phyloP scores from a whole-genome alignment of 306 rosid genomes.

The Vigna hirtella region DNA sequence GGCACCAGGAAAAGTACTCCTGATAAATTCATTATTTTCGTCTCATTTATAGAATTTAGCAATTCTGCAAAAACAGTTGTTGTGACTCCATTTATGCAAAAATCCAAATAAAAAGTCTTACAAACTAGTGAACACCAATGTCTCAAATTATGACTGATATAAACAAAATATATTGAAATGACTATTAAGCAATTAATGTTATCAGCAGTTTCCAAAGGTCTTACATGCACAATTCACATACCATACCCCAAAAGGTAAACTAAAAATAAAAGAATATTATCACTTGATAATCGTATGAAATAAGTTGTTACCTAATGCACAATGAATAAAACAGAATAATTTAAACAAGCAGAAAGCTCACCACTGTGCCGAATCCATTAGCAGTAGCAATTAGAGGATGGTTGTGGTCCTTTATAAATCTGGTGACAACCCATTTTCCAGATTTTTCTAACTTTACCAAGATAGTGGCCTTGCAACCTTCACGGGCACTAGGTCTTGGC shows the following conservation, averaged over 20 bases:
- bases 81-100: conserved; percentile 19
- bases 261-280: background rate
- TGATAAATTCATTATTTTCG: background rate
- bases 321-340: conserved; percentile 1
- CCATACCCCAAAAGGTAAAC: conserved; percentile 1
- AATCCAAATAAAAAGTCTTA: background rate
- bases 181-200: conserved; percentile 11
- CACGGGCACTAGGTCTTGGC: conserved; percentile 86
- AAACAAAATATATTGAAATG: background rate
- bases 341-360: conserved; percentile 55
- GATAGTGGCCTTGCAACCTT: conserved; percentile 95
- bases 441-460: conserved; percentile 89
- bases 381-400: conserved; percentile 79
- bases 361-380: conserved; percentile 77
- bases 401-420: conserved; percentile 89
- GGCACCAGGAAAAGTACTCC: background rate
- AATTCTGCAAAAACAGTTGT: background rate
- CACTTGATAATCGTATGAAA: background rate
- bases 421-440: conserved; percentile 92
- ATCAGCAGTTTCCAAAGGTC: conserved; percentile 13
- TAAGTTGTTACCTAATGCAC: conserved; percentile 16
- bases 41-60: background rate
- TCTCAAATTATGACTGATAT: conserved; percentile 17
- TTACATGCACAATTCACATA: conserved; percentile 16
- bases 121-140: background rate